Evolutionary conservation across 345 rosid genomes (phyloP), one percentile per base, ranked within the genome.

Genomic region (Rhodamnia rubescens): DNA sequence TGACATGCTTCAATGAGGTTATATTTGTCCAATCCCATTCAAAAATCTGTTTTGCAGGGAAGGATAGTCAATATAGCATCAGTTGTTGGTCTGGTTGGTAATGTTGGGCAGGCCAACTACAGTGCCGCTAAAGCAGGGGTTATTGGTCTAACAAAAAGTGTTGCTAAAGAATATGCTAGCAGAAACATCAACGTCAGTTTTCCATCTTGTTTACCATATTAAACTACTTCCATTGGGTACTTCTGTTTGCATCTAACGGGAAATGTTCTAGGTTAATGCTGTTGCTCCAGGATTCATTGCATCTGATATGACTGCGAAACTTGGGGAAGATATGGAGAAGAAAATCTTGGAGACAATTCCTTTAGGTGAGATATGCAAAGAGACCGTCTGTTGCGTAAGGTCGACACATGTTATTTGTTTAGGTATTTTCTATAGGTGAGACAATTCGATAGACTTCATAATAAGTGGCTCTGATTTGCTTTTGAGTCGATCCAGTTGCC

Each of bases 71-170:
- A 97, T 80, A 92, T 97, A 85, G 93, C 99, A 15, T 97, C 99
- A 69, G 99, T 96, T 74, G 98, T 95, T 86, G 99, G 99, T 89
- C 93, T 97, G 88, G 92, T 95, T 87, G 99, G 98, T 87, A 97
- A 97, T n/a, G 85, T 81, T 40, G 99, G 99, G 49, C 99, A 97
- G 93, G 98, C 99, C 87, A 97, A 97, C 93, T 97, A 96, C 86
- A 94, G 97, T 88, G 99, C 99, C 51, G 98, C 99, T 29, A 97
- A 97, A 91, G 99, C 97, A 36, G 99, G 99, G 88, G 99, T 97
- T 87, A 97, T 97, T 91, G 95, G 98, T 59, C 83, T 97, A 36
- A 95, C 99, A 84, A 97, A 97, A 89, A 86, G 92, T 87, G 95
- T 90, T 83, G 99, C 99, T 36, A 96, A 87, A 91, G 99, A 97